A percentile compares a stretch with the other conserved stretches of the same genome.
These are phyloP conservation scores for Clavispora phyllophila DNA, from an alignment of 805 yeast genomes.

Conservation along the genomic window DNA sequence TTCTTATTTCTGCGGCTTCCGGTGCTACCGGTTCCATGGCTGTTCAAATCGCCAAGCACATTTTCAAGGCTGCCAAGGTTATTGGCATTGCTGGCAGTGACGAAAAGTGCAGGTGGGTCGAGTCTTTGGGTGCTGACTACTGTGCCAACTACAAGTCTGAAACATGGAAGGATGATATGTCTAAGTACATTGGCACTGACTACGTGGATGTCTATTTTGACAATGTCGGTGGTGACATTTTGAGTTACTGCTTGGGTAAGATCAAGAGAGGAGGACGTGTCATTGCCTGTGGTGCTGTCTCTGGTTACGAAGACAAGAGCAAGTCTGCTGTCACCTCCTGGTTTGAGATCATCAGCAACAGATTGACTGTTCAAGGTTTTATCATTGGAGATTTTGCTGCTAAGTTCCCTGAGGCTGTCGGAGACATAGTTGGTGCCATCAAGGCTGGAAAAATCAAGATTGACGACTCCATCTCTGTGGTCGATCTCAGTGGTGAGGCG, in stretches of 20 bases:
- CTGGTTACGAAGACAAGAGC: slow-evolving; percentile 47
- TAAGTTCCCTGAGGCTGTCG: slow-evolving; percentile 34
- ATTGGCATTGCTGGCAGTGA: slow-evolving; percentile 60
- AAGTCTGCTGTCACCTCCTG: slow-evolving; percentile 37
- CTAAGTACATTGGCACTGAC: slow-evolving; percentile 37
- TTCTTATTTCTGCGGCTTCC: slow-evolving; percentile 59
- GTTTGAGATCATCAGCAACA: slow-evolving; percentile 41
- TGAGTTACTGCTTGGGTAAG: slow-evolving; percentile 39
- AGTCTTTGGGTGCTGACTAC: slow-evolving; percentile 49
- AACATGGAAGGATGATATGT: slow-evolving; percentile 20
- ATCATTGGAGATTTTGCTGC: slow-evolving; percentile 41
- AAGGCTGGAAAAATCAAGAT: slow-evolving; percentile 38
- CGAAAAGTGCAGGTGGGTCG: slow-evolving; percentile 50
- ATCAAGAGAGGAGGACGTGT: slow-evolving; percentile 40
- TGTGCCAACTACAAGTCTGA: slow-evolving; percentile 49
- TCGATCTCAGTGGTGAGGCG: slow-evolving; percentile 34
- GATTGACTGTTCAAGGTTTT: slow-evolving; percentile 51
- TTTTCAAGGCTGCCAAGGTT: slow-evolving; percentile 49
- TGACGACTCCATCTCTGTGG: slow-evolving; percentile 31
- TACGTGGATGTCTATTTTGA: slow-evolving; percentile 53
- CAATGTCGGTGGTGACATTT: slow-evolving; percentile 58
- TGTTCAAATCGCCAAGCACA: slow-evolving; percentile 51
- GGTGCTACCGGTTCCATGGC: slow-evolving; percentile 69
- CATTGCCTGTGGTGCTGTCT: slow-evolving; percentile 60
- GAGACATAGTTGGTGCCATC: slow-evolving; percentile 31